Evolutionary conservation across 768 basidiomycete species (phyloP).

Genomic region (Leccinum obscurum): DNA sequence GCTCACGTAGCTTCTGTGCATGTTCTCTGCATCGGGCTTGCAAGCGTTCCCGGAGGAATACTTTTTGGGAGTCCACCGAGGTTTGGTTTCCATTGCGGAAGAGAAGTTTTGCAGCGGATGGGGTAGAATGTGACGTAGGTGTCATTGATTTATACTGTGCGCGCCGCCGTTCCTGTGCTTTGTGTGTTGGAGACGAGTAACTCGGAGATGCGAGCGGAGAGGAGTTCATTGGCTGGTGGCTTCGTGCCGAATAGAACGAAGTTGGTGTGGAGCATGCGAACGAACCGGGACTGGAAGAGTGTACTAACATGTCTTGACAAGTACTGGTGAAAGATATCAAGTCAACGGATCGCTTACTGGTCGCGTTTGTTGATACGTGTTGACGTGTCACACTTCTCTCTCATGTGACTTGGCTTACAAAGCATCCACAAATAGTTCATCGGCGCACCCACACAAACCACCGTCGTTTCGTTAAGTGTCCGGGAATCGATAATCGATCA

Average conservation of each 20-base stretch:
- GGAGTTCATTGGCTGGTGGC: conserved; percentile 42
- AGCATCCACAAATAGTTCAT: not conserved
- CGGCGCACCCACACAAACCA: no score
- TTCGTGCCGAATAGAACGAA: conserved; percentile 31
- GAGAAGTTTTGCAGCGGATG: conserved; percentile 11
- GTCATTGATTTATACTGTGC: conserved; percentile 52
- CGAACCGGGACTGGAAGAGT: conserved; percentile 32
- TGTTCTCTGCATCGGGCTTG: conserved; percentile 63
- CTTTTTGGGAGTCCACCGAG: conserved; percentile 49
- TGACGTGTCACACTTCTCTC: conserved; percentile 23
- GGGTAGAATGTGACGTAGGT: conserved; percentile 25
- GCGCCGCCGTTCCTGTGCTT: conserved; percentile 49
- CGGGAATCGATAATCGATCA: no score
- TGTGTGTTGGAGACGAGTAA: conserved; percentile 45
- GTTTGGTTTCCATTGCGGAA: conserved; percentile 17
- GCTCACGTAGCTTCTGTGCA: conserved; percentile 54
- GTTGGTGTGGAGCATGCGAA: conserved; percentile 39
- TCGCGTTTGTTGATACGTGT: conserved; percentile 25
- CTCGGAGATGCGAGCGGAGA: conserved; percentile 54
- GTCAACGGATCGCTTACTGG: conserved; percentile 10
- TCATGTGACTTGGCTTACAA: conserved; percentile 11
- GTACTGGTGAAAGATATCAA: not conserved
- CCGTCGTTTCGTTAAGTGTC: no score
- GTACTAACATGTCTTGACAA: conserved; percentile 15
- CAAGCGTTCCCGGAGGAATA: conserved; percentile 59